Evolutionary conservation across 2,329 filamentous ascomycete species (phyloP).

Genomic region (Furcasterigmium sp.): DNA sequence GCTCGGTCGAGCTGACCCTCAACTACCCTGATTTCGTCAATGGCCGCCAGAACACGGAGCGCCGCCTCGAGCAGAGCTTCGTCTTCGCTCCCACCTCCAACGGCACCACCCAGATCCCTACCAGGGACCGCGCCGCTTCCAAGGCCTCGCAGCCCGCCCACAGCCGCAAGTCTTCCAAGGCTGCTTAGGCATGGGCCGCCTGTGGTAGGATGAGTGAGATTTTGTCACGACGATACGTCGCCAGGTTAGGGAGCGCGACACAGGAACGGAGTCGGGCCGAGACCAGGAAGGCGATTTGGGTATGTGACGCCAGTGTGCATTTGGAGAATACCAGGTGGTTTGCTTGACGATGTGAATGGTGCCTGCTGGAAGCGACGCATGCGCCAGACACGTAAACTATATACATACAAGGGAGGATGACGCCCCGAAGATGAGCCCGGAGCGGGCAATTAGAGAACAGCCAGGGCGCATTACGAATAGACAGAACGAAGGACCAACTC

Average conservation of each 20-base stretch:
- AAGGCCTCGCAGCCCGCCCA: constrained; percentile 23
- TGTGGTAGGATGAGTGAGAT: too few relatives aligned
- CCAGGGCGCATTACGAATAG: too few relatives aligned
- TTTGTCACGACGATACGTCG: neutral
- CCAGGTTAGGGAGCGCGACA: neutral
- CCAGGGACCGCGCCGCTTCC: constrained; percentile 25
- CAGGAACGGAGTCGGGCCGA: too few relatives aligned
- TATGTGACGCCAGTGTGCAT: neutral
- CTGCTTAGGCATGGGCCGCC: constrained; percentile 14
- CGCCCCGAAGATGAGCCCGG: too few relatives aligned
- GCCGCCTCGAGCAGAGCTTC: constrained; percentile 50
- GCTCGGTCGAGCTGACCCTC: constrained; percentile 84
- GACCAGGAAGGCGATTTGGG: too few relatives aligned
- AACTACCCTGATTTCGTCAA: constrained; percentile 99
- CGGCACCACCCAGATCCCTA: constrained; percentile 29
- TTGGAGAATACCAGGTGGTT: neutral
- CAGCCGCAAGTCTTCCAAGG: constrained; percentile 26
- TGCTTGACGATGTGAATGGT: neutral
- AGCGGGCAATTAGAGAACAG: too few relatives aligned
- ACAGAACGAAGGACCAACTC: too few relatives aligned
- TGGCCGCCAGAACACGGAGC: constrained; percentile 61
- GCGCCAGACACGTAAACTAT: too few relatives aligned
- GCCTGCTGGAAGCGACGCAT: too few relatives aligned
- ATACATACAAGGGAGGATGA: too few relatives aligned
- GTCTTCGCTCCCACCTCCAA: constrained; percentile 28